Evolutionary conservation across 1,284 basidiomycete species (phyloP), one percentile per base, ranked within the genome.

Genomic region (Sporisorium iseilematis-ciliati): DNA sequence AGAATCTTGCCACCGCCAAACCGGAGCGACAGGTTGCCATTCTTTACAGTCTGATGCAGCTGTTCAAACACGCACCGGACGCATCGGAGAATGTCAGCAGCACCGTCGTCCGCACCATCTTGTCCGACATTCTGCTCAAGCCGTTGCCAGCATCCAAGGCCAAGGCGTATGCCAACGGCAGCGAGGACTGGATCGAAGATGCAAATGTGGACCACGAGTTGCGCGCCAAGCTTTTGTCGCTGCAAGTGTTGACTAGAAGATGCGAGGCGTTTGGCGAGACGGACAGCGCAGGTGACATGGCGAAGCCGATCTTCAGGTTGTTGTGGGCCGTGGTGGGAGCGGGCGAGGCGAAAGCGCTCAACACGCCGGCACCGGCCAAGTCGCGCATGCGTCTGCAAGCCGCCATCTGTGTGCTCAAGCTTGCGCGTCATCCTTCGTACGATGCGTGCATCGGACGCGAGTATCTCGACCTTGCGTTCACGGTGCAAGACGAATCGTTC

Each of bases 401-500:
- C 0, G 91, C 92, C 0, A 86, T 91, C 10, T 93, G 92, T 1
- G 83, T 98, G 52, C 86, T 97, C 46, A 94, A 95, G 84, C 87
- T 99, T 10, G 91, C 92, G 0, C 88, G 90, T 0, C 87, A 91
- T 14, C 87, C 89, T 20, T 83, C 81, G 0, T 95, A 91, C 82
- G 89, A 90, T n/a, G 87, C 87, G 31, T 88, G 88, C 55, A 70
- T 84, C 5, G 89, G 94, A 18, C 86, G 87, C 16, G 89, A 90
- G 79, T 95, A 95, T 78, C 86, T 91, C 35, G 87, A 88, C 67
- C 82, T 97, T 18, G 92, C 92, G 0, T 88, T 93, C 57, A 89
- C 89, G 2, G 89, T 93, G 11, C 94, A 97, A 57, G 96, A 99
- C 82, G 88, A 92, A 1, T 93, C 91, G 81, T 97, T 91, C 84